phyloP scores from a whole-genome alignment of 2,329 filamentous ascomycete genomes.

The Aspergillaceae sp. region DNA sequence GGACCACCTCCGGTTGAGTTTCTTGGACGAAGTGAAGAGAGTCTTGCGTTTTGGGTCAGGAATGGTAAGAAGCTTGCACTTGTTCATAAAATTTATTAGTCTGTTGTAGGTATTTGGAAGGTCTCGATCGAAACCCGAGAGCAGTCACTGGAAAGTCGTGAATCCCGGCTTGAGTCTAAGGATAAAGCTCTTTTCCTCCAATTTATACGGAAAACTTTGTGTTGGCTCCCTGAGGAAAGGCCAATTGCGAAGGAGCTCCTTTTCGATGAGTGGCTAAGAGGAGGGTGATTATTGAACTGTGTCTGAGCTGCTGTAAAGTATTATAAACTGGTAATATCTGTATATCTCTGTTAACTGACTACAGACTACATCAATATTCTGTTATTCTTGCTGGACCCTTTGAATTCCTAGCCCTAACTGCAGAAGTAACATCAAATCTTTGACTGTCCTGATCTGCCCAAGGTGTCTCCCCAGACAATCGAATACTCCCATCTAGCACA shows the following conservation, averaged over 20 bases:
- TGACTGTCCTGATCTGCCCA: too few relatives aligned
- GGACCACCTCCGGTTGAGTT: constrained; percentile 31
- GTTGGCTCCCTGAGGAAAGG: constrained; percentile 21
- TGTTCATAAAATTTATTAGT: constrained; percentile 1
- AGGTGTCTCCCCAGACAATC: constrained; percentile 18
- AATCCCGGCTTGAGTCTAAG: constrained; percentile 15
- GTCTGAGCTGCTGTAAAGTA: too few relatives aligned
- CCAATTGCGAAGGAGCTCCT: constrained; percentile 15
- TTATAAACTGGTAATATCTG: too few relatives aligned
- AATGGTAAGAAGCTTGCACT: too few relatives aligned
- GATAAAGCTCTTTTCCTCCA: constrained; percentile 15
- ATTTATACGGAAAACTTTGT: constrained; percentile 21
- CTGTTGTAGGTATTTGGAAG: constrained; percentile 19
- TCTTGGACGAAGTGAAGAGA: constrained; percentile 17
- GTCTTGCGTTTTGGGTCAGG: constrained; percentile 28
- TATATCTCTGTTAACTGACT: too few relatives aligned
- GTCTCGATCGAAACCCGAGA: constrained; percentile 14
- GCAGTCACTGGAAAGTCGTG: constrained; percentile 16
- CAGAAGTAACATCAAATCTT: too few relatives aligned
- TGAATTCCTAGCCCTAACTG: too few relatives aligned
- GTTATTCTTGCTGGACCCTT: too few relatives aligned
- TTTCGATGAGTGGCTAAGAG: constrained; percentile 9
- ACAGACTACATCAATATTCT: too few relatives aligned
- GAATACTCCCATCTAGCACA: constrained; percentile 22
- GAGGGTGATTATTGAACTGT: constrained; percentile 6